These are phyloP conservation scores for Apiotrichum veenhuisii DNA, from an alignment of 1,284 basidiomycete species.

Conservation along the genomic window DNA sequence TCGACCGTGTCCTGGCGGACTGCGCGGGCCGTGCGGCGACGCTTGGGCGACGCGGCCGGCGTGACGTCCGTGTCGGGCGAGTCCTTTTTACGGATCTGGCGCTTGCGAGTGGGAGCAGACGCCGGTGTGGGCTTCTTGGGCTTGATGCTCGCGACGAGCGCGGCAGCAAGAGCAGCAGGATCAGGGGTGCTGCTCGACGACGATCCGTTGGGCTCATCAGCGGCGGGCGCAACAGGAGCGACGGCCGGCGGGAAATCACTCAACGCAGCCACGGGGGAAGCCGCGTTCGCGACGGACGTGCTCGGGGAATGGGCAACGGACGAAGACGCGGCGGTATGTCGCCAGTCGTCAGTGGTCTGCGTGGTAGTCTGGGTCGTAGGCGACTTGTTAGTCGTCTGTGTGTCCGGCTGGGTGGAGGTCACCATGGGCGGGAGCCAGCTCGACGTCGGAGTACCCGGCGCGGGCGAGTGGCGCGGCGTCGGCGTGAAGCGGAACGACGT, in stretches of 20 bases:
- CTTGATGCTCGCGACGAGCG: slow-evolving; percentile 1
- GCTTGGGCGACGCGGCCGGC: slow-evolving; percentile 1
- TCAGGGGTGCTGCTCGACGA: background rate
- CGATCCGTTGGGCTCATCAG: background rate
- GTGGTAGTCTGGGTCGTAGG: background rate
- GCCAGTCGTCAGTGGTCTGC: background rate
- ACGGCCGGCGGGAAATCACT: background rate
- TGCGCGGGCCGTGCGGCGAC: background rate
- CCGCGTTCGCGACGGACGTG: background rate
- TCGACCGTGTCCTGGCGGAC: background rate
- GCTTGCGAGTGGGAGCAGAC: background rate
- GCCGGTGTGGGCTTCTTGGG: background rate
- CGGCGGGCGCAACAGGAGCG: background rate
- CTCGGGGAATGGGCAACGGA: background rate
- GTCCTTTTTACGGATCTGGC: background rate
- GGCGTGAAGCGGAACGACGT: background rate
- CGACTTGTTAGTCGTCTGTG: too few species aligned
- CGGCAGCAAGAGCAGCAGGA: slow-evolving; percentile 3
- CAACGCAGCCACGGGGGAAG: background rate
- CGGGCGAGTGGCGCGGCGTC: background rate
- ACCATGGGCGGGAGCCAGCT: background rate
- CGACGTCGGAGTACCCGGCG: background rate
- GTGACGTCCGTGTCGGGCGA: slow-evolving; percentile 4
- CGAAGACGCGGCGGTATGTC: background rate
- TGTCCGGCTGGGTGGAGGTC: background rate